These are phyloP conservation scores for Spencermartinsiella europaea DNA, from an alignment of 805 yeast genomes.

Conservation along the genomic window DNA sequence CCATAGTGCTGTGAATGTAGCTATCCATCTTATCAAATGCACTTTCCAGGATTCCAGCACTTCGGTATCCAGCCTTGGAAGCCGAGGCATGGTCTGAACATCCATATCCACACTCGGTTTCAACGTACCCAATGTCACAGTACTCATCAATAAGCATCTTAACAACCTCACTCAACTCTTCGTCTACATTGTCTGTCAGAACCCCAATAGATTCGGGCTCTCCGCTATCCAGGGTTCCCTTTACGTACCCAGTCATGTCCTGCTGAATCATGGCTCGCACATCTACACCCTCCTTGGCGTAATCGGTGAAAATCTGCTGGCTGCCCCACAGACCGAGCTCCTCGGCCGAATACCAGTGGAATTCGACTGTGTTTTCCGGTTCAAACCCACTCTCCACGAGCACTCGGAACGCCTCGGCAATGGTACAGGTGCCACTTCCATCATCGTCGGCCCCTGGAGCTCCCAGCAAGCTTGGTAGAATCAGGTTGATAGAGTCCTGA, in stretches of 20 bases:
- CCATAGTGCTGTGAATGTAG: conserved; percentile 70
- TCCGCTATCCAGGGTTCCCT: conserved; percentile 44
- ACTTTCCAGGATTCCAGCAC: conserved; percentile 77
- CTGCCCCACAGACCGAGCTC: conserved; percentile 91
- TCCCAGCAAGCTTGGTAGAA: conserved; percentile 59
- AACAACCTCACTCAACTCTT: conserved; percentile 52
- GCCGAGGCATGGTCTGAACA: conserved; percentile 94
- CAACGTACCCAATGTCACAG: conserved; percentile 62
- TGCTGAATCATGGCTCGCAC: conserved; percentile 87
- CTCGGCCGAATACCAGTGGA: conserved; percentile 94
- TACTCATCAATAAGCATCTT: conserved; percentile 57
- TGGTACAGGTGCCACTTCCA: conserved; percentile 81
- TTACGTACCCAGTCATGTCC: conserved; percentile 86
- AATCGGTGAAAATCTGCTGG: conserved; percentile 61
- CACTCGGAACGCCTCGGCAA: conserved; percentile 67
- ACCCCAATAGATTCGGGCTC: conserved; percentile 71
- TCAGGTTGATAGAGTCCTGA: conserved; percentile 73
- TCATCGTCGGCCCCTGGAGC: conserved; percentile 98
- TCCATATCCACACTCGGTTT: conserved; percentile 82
- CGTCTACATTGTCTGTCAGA: conserved; percentile 62
- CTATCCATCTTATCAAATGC: conserved; percentile 59
- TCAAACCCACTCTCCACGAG: conserved; percentile 42
- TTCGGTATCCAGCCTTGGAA: conserved; percentile 73
- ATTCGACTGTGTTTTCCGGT: conserved; percentile 75
- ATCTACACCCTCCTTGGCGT: conserved; percentile 40